A percentile compares a stretch with the other conserved stretches of the same genome.
Evolutionary conservation across 768 basidiomycete genomes (phyloP).

Genomic region (Agaricus blazei): DNA sequence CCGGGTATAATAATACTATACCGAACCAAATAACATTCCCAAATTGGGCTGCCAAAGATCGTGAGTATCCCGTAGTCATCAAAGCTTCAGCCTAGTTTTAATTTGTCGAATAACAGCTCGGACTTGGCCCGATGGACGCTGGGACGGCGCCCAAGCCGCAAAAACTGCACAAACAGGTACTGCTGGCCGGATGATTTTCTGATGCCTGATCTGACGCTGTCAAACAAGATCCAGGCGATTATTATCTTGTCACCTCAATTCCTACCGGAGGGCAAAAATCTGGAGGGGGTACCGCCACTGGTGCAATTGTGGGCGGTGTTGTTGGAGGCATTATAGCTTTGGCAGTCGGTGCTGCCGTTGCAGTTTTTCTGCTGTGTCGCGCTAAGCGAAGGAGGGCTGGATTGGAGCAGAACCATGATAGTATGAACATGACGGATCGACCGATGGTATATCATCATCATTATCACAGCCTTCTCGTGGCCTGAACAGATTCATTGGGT

Average conservation of each 20-base stretch:
- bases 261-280: neutral
- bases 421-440: constrained; percentile 1
- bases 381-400: constrained; percentile 5
- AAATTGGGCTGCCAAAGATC: constrained; percentile 40
- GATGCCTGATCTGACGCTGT: neutral
- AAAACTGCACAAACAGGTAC: constrained; percentile 21
- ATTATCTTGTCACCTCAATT: neutral
- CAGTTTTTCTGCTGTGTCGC: constrained; percentile 23
- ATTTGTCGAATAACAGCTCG: constrained; percentile 22
- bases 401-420: neutral
- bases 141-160: constrained; percentile 24
- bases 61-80: constrained; percentile 25
- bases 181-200: neutral
- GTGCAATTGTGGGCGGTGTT: constrained; percentile 37
- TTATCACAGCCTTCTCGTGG: constrained; percentile 22
- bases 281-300: neutral
- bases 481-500: constrained; percentile 12
- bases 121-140: constrained; percentile 16
- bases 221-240: neutral
- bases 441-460: constrained; percentile 11
- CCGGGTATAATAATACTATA: constrained; percentile 20
- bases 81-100: too few relatives aligned
- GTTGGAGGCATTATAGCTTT: constrained; percentile 35
- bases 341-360: constrained; percentile 20
- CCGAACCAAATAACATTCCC: constrained; percentile 33